Evolutionary conservation across 1,284 basidiomycete genomes (phyloP).

Genomic region (Wolfiporia cocos): DNA sequence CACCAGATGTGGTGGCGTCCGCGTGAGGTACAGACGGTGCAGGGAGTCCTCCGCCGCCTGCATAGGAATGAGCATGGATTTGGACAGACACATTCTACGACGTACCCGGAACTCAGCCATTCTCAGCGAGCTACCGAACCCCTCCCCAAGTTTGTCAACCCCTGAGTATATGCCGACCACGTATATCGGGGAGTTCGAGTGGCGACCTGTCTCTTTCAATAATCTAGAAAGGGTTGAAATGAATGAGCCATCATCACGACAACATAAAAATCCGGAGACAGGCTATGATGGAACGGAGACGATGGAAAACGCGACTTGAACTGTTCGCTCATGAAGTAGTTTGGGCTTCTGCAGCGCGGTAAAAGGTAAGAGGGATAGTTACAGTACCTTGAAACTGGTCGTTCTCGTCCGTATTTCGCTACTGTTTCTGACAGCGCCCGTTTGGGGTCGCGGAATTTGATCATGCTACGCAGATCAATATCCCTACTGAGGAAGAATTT

Average conservation of each 20-base stretch:
- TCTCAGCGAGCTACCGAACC: slow-evolving; percentile 85
- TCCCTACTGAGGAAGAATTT: slow-evolving; percentile 81
- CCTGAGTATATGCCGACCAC: slow-evolving; percentile 93
- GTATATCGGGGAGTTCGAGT: slow-evolving; percentile 86
- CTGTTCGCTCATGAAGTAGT: too few species aligned
- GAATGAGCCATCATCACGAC: neutral
- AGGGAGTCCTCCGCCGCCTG: slow-evolving; percentile 87
- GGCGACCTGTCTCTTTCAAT: slow-evolving; percentile 88
- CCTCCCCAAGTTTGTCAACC: slow-evolving; percentile 88
- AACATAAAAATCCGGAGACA: too few species aligned
- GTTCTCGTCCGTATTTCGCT: slow-evolving; percentile 68
- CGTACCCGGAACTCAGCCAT: slow-evolving; percentile 93
- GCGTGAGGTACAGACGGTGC: slow-evolving; percentile 75
- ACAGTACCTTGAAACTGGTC: slow-evolving; percentile 66
- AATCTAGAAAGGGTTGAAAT: slow-evolving; percentile 39
- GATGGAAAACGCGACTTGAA: too few species aligned
- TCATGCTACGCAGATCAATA: slow-evolving; percentile 75
- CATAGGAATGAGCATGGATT: slow-evolving; percentile 6
- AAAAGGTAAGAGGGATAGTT: too few species aligned
- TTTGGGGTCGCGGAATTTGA: slow-evolving; percentile 89
- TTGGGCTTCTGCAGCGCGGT: too few species aligned
- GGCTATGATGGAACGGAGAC: too few species aligned
- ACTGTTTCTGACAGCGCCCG: slow-evolving; percentile 76
- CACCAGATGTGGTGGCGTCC: slow-evolving; percentile 58
- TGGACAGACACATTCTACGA: neutral